phyloP scores from a whole-genome alignment of 2,329 filamentous ascomycete genomes.

The Purpureocillium lavendulum region DNA sequence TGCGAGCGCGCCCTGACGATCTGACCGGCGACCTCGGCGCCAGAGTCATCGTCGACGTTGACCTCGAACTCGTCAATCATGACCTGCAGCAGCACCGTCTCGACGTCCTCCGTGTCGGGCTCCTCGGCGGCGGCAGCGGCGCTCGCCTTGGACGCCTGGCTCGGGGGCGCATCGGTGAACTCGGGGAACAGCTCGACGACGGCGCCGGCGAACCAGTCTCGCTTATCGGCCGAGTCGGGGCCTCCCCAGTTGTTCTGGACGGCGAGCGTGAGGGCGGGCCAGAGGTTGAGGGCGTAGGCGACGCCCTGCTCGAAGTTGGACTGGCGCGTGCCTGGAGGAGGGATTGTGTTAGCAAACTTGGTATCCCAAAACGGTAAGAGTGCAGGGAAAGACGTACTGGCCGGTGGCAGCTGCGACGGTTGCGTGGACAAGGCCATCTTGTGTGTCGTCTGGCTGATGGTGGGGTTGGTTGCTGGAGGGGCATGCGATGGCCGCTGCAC shows the following conservation, averaged over 20 bases:
- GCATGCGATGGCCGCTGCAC: neutral
- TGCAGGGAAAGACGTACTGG: constrained; percentile 13
- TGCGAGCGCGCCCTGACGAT: constrained; percentile 62
- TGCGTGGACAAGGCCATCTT: constrained; percentile 22
- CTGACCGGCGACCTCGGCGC: constrained; percentile 61
- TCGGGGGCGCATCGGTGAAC: constrained; percentile 37
- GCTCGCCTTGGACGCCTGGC: constrained; percentile 9
- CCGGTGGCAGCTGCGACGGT: constrained; percentile 18
- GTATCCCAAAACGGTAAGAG: too few relatives aligned
- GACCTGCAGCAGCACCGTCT: constrained; percentile 77
- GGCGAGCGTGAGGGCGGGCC: constrained; percentile 81
- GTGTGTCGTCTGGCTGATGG: neutral
- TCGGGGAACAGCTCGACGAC: constrained; percentile 74
- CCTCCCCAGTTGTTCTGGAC: constrained; percentile 86
- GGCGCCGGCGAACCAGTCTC: constrained; percentile 91
- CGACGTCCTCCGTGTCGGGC: constrained; percentile 69
- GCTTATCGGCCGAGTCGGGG: constrained; percentile 73
- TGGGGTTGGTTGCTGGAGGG: neutral
- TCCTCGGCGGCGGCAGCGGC: constrained; percentile 30
- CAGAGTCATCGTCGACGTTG: constrained; percentile 83
- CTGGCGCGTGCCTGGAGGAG: constrained; percentile 41
- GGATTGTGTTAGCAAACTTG: neutral
- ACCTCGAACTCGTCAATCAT: constrained; percentile 97
- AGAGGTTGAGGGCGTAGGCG: constrained; percentile 75
- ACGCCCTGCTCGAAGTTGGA: constrained; percentile 77